Evolutionary conservation across 495 filamentous ascomycete genomes (phyloP).

Genomic region (Amphirosellinia nigrospora): DNA sequence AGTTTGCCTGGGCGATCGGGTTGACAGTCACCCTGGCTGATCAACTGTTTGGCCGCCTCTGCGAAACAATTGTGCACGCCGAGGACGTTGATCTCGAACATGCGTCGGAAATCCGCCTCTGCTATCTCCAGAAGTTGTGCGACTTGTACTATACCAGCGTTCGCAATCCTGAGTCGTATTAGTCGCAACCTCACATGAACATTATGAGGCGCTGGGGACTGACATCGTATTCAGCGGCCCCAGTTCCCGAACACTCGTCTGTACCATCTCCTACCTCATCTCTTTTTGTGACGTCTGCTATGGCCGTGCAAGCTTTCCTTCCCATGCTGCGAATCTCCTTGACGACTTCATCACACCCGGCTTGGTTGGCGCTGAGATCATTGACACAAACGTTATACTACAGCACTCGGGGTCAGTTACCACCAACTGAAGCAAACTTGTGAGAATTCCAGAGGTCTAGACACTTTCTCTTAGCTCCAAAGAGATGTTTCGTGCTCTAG

Average conservation of each 20-base stretch:
- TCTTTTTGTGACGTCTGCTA: constrained; percentile 62
- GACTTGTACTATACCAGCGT: constrained; percentile 65
- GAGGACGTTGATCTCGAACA: constrained; percentile 61
- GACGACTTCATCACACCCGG: constrained; percentile 55
- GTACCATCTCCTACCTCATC: constrained; percentile 57
- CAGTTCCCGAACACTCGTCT: constrained; percentile 50
- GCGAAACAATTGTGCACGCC: constrained; percentile 65
- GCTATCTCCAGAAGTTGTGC: constrained; percentile 58
- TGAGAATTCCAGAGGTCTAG: not conserved
- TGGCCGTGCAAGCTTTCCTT: constrained; percentile 49
- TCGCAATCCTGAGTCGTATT: constrained; percentile 49
- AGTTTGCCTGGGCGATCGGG: constrained; percentile 53
- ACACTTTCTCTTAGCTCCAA: too few species aligned
- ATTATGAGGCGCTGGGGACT: not conserved
- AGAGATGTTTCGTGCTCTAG: not conserved
- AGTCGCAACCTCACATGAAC: not conserved
- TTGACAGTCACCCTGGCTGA: constrained; percentile 48
- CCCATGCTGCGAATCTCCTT: constrained; percentile 55
- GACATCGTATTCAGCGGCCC: constrained; percentile 63
- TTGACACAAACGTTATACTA: constrained; percentile 65
- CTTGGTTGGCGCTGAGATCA: constrained; percentile 56
- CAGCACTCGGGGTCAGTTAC: not conserved
- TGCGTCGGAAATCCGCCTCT: constrained; percentile 53
- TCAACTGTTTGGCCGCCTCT: constrained; percentile 60
- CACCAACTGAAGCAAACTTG: not conserved